A percentile compares a stretch with the other conserved stretches of the same genome.
These are phyloP conservation scores for Musa beccarii DNA, from an alignment of 176 grass and related monocot species.

Conservation along the genomic window DNA sequence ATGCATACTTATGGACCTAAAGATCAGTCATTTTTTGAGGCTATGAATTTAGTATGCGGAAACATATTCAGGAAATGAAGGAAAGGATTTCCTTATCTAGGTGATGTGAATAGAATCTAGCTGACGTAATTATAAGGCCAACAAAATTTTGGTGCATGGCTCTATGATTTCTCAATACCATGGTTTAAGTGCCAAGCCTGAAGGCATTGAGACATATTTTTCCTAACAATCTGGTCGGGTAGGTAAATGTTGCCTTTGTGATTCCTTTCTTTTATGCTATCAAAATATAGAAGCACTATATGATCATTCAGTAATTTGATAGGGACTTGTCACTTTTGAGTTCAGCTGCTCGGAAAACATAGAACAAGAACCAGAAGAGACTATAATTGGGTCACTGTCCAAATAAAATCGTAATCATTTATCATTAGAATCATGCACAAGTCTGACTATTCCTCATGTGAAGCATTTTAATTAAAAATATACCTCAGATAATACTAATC, in stretches of 20 bases:
- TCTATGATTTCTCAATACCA: neutral
- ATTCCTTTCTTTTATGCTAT: neutral
- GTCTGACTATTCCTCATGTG: too few species aligned
- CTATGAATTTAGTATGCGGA: neutral
- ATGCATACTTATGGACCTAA: neutral
- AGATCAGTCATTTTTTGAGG: neutral
- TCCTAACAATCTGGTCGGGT: neutral
- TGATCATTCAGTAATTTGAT: neutral
- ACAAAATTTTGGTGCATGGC: neutral
- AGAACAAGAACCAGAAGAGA: too few species aligned
- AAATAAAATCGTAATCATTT: too few species aligned
- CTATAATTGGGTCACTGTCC: too few species aligned
- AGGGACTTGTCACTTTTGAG: neutral
- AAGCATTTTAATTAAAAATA: too few species aligned
- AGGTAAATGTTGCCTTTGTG: neutral
- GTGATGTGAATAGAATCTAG: neutral
- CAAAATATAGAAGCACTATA: neutral
- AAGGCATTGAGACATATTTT: neutral
- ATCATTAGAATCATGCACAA: too few species aligned
- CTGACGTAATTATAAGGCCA: neutral
- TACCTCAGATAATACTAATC: too few species aligned
- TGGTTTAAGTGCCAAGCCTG: neutral
- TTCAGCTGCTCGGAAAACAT: too few species aligned
- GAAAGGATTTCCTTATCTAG: neutral
- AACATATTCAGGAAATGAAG: neutral